These are phyloP conservation scores for Barbatosphaeria neglecta DNA, from an alignment of 495 filamentous ascomycete species.

Conservation along the genomic window DNA sequence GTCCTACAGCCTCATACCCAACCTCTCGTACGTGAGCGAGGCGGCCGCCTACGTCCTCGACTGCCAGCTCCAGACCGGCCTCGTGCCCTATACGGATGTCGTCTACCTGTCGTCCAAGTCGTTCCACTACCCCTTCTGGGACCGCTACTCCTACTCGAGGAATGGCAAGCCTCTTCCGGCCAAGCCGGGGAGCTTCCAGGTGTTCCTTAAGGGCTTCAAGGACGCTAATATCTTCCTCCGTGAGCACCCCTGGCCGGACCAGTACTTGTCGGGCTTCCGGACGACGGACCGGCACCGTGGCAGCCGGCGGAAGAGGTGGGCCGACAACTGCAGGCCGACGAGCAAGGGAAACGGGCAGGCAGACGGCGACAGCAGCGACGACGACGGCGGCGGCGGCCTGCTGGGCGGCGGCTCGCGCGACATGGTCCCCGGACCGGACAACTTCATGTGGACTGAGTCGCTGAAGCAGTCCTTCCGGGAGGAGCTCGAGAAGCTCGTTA, in stretches of 20 bases:
- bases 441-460: conserved; percentile 78
- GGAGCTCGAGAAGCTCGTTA: conserved; percentile 92
- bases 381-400: conserved; percentile 24
- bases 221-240: conserved; percentile 92
- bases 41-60: conserved; percentile 94
- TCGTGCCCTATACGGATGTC: conserved; percentile 94
- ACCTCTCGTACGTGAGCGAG: conserved; percentile 98
- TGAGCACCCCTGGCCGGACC: conserved; percentile 97
- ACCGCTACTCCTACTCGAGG: conserved; percentile 74
- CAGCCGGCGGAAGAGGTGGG: conserved; percentile 56
- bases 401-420: conserved; percentile 6
- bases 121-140: conserved; percentile 97
- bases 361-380: conserved; percentile 60
- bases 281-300: conserved; percentile 55
- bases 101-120: conserved; percentile 90
- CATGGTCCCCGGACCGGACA: conserved; percentile 28
- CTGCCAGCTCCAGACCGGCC: conserved; percentile 72
- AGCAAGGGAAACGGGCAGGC: conserved; percentile 42
- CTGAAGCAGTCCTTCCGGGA: conserved; percentile 89
- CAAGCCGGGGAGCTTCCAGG: conserved; percentile 93
- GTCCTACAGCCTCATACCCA: conserved; percentile 86
- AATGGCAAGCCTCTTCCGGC: conserved; percentile 79
- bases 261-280: conserved; percentile 64
- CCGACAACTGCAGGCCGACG: conserved; percentile 66
- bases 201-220: conserved; percentile 92